Conservation (phyloP, 163 green algal genomes). For the Chloroidium sp. region DNA sequence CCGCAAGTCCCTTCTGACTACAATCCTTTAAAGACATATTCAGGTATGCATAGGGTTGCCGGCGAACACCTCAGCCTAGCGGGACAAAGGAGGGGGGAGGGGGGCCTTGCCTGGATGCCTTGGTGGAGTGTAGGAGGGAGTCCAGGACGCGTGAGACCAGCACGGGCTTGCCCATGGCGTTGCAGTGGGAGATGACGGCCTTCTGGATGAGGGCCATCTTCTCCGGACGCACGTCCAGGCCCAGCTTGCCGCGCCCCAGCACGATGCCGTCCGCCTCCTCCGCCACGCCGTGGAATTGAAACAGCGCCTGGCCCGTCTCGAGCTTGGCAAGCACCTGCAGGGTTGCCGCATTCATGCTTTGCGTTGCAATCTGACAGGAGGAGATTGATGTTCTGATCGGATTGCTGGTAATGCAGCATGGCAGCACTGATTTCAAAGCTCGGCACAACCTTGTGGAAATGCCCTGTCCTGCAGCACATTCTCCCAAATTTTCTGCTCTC, state of each 20-base stretch:
- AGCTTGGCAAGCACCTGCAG: conserved; percentile 56
- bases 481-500: no score
- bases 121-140: conserved; percentile 54
- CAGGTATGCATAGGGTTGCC: no score
- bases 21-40: no score
- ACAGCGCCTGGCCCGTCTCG: conserved; percentile 68
- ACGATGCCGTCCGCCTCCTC: conserved; percentile 70
- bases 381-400: no score
- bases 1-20: no score
- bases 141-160: conserved; percentile 79
- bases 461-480: no score
- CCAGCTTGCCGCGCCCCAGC: conserved; percentile 79
- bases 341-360: background rate
- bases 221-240: conserved; percentile 62
- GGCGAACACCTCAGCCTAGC: no score
- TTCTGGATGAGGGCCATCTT: conserved; percentile 30
- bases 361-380: no score
- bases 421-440: no score
- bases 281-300: conserved; percentile 71
- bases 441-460: no score
- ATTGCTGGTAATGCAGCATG: no score
- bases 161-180: conserved; percentile 70
- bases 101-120: conserved; percentile 30
- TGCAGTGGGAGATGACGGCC: conserved; percentile 36
- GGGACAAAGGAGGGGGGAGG: no score